Base-by-base conservation (phyloP, 2,329 filamentous ascomycete genomes). In the Nemania sp. region DNA sequence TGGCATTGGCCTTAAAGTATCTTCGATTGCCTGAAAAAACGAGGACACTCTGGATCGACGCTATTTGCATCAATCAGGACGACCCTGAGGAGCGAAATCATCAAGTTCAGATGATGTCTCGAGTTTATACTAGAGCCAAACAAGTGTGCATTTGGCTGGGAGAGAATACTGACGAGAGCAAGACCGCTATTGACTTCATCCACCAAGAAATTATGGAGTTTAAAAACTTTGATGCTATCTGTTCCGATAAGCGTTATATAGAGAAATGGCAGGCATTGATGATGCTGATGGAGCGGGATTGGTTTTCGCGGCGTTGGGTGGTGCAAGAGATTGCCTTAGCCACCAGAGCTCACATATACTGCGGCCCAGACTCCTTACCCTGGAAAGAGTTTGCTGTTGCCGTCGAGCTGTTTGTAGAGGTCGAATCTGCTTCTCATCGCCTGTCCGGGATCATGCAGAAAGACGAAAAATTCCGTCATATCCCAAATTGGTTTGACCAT, bases 271-370 rank as follows among this genome's bases (percentile, higher is more conserved):
- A 54, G 3, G 62, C 68, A 0, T 44, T 77, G 0, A 56, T 72
- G 2, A 49, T 57, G 6, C 54, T 76, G 2, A 75, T 77, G 63
- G 62, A 70, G 43, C 61, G 73, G 7, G 60, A 63, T 2, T 77
- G 74, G 68, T 75, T 74, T 53, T 70, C 66, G 37, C 62, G 73
- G 3, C 68, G 73, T 0, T 76, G 74, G 75, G 70, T 77, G 1
- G 68, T 77, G 0, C 74, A 77, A 56, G 75, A 76, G 56, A 68
- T 77, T 12, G 68, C 70, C 0, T 63, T 73, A 22, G 72, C 73
- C 0, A 57, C 55, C 23, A 55, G 59, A 3, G 70, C 69, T 5
- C 63, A 55, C 3, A 62, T 78, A 0, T 69, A 71, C 40, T 76
- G 74, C 55, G 75, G 74, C 1, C 31, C 53, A 0, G 64, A 73